phyloP scores from a whole-genome alignment of 108 stramenopile species.

The Discostella stelligeroides region DNA sequence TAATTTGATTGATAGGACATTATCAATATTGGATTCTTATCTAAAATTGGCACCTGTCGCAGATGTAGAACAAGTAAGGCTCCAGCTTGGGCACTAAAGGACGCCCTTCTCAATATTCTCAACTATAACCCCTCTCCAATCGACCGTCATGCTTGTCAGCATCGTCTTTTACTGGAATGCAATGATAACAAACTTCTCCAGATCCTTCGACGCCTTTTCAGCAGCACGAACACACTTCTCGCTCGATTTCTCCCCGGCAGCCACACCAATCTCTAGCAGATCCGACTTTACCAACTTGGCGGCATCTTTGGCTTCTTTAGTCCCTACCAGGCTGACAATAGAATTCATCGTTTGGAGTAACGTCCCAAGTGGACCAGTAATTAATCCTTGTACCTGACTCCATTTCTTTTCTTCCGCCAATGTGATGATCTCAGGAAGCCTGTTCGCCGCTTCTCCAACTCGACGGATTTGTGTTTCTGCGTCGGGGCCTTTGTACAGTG shows the following conservation, averaged over 20 bases:
- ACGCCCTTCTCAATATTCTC: background rate
- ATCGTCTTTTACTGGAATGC: conserved; percentile 46
- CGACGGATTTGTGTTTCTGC: conserved; percentile 47
- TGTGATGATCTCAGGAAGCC: conserved; percentile 54
- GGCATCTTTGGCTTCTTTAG: conserved; percentile 47
- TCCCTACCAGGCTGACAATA: conserved; percentile 28
- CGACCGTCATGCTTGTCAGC: background rate
- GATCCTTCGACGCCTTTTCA: conserved; percentile 44
- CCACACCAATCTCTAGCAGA: conserved; percentile 57
- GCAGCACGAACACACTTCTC: conserved; percentile 43
- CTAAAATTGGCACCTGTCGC: conserved; percentile 31
- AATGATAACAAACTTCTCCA: conserved; percentile 58
- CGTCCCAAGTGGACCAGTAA: conserved; percentile 76
- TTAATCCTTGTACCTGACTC: conserved; percentile 63
- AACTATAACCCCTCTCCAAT: no score
- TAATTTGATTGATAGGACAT: conserved; percentile 11
- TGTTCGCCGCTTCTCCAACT: conserved; percentile 48
- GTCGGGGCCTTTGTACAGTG: conserved; percentile 68
- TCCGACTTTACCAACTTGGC: conserved; percentile 59
- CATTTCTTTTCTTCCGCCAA: conserved; percentile 67
- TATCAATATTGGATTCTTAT: conserved; percentile 34
- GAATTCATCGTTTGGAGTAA: conserved; percentile 61
- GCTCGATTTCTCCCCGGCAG: conserved; percentile 54
- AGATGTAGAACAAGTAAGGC: conserved; percentile 30
- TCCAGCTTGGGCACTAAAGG: conserved; percentile 2